Base-by-base conservation (phyloP, 2,329 filamentous ascomycete genomes). In the Clarireedia hainanense region DNA sequence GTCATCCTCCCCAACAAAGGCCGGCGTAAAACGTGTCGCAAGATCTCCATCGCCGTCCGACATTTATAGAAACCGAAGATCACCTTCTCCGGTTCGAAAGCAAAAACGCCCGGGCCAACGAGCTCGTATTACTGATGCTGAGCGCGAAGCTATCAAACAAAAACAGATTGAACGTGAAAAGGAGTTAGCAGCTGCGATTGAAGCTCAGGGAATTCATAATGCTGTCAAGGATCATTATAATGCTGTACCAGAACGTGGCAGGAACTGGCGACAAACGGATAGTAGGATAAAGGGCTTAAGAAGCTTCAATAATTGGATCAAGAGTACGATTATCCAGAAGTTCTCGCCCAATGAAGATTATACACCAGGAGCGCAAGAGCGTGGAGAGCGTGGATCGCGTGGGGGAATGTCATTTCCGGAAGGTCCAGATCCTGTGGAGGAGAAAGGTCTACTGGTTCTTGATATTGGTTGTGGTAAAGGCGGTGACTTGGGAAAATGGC, bases 301-400 rank as follows among this genome's bases (percentile, higher is more conserved):
- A 52, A 89, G 88, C 63, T 94, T 96, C 77, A 99, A 99, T 75
- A 99, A 99, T 72, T 99, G 94, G 94, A 82, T 99, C 73, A 99
- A 99, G 77, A 96, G 90, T 68, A 92, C 89, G 50, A 83, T 97
- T 64, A 97, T 99, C 63, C 91, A 97, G 69, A 96, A 96, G 70
- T 97, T 96, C 73, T 90, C 89, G 4, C 88, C 88, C 0, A 84
- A 86, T 61, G 88, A 92, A 70, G 84, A 89, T 58, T 85, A 85
- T 62, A 75, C 80, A 0, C 81, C 85, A 2, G 80, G 80, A 40
- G 81, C 79, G 46, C 75, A 78, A 60, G 78, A 82, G 65, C 69
- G 73, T 52, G 79, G 78, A 24, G 78, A 82, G 65, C 69, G 73
- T 52, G 79, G 78, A 24, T 78, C 82, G 65, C 69, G 73, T 51